Evolutionary conservation across 345 rosid species (phyloP), one percentile per base, ranked within the genome.

Genomic region (Limnanthes douglasii): DNA sequence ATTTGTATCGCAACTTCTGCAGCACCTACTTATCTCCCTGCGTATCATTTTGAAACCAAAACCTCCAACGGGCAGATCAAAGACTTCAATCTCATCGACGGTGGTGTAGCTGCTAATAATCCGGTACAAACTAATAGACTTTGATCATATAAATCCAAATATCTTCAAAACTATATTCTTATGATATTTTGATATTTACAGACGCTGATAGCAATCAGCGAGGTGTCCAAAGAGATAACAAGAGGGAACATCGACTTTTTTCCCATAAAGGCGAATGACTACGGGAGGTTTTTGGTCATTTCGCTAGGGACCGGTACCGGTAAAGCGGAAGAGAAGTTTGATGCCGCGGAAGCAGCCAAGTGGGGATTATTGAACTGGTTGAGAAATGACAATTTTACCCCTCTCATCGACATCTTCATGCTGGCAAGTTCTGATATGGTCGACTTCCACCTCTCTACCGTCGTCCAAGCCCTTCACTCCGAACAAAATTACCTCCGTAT

Each of bases 321-420:
- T 12, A 62, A 30, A 35, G 40, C 6, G 0, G 59, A 37, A 10
- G 11, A 29, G 15, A 73, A 62, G 8, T 84, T 64, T 53, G 32
- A 17, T 8, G 61, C 84, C 0, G 45, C 51, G 37, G 56, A 24
- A 36, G 58, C 73, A 25, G 52, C 86, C 0, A 73, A 70, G 30
- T 75, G 95, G 93, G 93, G 95, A 5, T 30, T 66, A 15, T 34
- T 70, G 29, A 21, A 43, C 12, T 84, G 95, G 95, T 13, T 75
- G 28, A 57, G 46, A 14, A 33, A 68, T 4, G 11, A 60, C 5
- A 77, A 71, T 2, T 24, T 56, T 10, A 54, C 64, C 32, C 93
- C 95, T 0, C 8, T 84, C 18, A 22, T 79, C 4, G 72, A 73
- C 34, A 65, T 63, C 21, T 68, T 45, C 21, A 12, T 33, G 14